Percentiles rank a stretch among this genome's conserved stretches.
Conservation (phyloP, 257 asterid genomes). For the Mentha longifolia region DNA sequence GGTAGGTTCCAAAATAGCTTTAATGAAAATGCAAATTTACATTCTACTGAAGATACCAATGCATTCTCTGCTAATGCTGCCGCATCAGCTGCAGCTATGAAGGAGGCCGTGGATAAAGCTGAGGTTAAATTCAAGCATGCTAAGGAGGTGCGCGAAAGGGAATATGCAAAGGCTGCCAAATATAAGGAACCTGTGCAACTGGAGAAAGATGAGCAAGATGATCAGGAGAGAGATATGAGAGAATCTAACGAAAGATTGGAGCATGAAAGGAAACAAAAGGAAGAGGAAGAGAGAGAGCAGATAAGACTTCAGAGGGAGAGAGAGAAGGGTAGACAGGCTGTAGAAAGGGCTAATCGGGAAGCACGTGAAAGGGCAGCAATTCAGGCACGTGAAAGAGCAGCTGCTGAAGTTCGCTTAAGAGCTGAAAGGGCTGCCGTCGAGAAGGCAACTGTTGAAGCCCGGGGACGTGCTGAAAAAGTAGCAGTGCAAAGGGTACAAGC, state of each 20-base stretch:
- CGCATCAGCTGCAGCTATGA: conserved; percentile 98
- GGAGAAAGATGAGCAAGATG: conserved; percentile 70
- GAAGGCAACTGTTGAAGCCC: conserved; percentile 76
- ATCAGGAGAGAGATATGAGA: conserved; percentile 60
- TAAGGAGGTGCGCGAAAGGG: conserved; percentile 96
- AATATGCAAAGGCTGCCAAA: conserved; percentile 75
- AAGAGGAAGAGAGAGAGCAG: conserved; percentile 87
- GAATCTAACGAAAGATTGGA: conserved; percentile 75
- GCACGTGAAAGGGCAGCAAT: conserved; percentile 93
- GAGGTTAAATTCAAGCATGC: conserved; percentile 97
- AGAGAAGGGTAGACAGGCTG: conserved; percentile 85
- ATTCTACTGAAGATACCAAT: conserved; percentile 60
- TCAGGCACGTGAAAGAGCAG: conserved; percentile 71
- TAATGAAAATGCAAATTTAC: conserved; percentile 52
- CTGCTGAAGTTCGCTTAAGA: conserved; percentile 65
- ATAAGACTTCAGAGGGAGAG: conserved; percentile 78
- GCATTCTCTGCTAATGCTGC: conserved; percentile 81
- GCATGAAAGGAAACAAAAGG: conserved; percentile 69
- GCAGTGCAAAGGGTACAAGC: conserved; percentile 97
- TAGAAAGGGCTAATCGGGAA: conserved; percentile 93
- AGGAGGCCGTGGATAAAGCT: conserved; percentile 98
- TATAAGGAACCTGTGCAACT: conserved; percentile 59
- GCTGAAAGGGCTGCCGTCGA: conserved; percentile 82
- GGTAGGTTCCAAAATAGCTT: conserved; percentile 54
- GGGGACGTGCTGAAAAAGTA: conserved; percentile 82